Conservation (phyloP, 2,329 filamentous ascomycete species). For the Neonectria neomacrospora region DNA sequence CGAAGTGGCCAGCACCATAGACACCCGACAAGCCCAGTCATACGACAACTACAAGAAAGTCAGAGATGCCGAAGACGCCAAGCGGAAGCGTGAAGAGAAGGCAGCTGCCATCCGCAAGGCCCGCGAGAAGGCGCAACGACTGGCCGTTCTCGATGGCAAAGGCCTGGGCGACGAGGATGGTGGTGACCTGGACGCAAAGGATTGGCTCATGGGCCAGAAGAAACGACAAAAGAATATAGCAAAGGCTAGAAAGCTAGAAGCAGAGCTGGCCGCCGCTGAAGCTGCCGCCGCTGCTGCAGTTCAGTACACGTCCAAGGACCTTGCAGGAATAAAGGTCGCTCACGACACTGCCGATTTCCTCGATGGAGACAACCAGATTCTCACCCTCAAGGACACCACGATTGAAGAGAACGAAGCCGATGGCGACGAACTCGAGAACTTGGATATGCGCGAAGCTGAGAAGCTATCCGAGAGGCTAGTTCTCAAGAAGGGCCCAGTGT, state of each 20-base stretch:
- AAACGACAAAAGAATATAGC: constrained; percentile 94
- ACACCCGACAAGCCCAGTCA: constrained; percentile 78
- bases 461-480: constrained; percentile 80
- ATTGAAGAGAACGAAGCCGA: constrained; percentile 87
- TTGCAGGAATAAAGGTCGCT: constrained; percentile 90
- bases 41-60: constrained; percentile 77
- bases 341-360: constrained; percentile 87
- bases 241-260: constrained; percentile 75
- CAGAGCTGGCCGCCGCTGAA: constrained; percentile 83
- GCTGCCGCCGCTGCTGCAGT: constrained; percentile 69
- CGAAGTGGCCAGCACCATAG: constrained; percentile 83
- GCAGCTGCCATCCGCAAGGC: constrained; percentile 88
- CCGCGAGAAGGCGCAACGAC: constrained; percentile 83
- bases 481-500: constrained; percentile 88
- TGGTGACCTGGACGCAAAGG: constrained; percentile 78
- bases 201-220: constrained; percentile 90
- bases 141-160: constrained; percentile 80
- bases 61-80: constrained; percentile 78
- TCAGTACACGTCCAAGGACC: constrained; percentile 84
- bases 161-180: constrained; percentile 81
- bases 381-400: constrained; percentile 93
- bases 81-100: constrained; percentile 81
- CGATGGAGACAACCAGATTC: constrained; percentile 85
- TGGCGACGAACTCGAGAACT: constrained; percentile 88
- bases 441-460: constrained; percentile 77